Base-by-base conservation (phyloP, 2,329 filamentous ascomycete genomes). In the Fusarium acutatum region DNA sequence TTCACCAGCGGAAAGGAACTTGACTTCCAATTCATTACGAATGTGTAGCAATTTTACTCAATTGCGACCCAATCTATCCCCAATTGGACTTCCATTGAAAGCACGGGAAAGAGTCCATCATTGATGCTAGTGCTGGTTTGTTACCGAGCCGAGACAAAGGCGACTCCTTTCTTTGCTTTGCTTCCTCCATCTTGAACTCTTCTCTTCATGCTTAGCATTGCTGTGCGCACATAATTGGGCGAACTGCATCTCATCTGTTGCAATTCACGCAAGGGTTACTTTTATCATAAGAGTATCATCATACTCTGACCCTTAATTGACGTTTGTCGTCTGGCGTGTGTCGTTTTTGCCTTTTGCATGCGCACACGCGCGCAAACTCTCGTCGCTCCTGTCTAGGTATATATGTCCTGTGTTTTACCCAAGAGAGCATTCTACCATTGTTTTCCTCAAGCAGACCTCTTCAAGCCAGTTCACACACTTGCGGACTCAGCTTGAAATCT, bases 301-400 rank as follows among this genome's bases (percentile, higher is more conserved):
- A 40, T 53, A 46, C 52, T 57, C 60, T 59, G 59, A 57, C 47
- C 59, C 53, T 64, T 18, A 63, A 67, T 64, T 60, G 52, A 53
- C 22, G 60, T 60, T 18, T 54, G 20, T 34, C 62, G 26, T 50
- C 60, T 69, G 46, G 66, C 73, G 72, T 64, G 74, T 53, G 44
- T 70, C 32, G 34, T 37, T 38, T 69, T 64, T 67, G 58, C 67
- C 71, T 53, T 67, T 64, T 66, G 58, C 67, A 73, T 73, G 73
- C 73, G 73, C 74, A 77, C 75, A 75, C 74, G 75, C 72, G 70
- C 75, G 72, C 69, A 73, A 77, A 76, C 60, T 66, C 30, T 65
- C 22, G 34, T 52, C 35, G 20, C 7, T 20, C 24, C 30, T 35
- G 18, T 17, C 15, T 38, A 22, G 26, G 44, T n/a, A 53, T 28